phyloP scores from a whole-genome alignment of 2,329 filamentous ascomycete genomes.

The Periconia sp. region DNA sequence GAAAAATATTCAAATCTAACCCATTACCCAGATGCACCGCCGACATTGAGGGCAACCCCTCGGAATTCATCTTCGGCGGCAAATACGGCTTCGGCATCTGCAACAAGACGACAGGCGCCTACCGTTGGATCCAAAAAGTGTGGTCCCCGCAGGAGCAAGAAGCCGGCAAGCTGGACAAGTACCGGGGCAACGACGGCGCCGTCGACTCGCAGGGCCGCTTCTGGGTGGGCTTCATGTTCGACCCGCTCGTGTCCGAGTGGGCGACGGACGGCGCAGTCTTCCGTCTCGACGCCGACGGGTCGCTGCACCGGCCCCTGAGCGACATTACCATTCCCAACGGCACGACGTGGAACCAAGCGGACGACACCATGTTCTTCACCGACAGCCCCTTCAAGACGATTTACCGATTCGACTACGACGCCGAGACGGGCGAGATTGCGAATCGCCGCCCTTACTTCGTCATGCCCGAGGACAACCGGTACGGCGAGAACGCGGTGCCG shows the following conservation, averaged over 20 bases:
- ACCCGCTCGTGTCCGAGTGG: constrained; percentile 67
- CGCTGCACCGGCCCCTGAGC: constrained; percentile 65
- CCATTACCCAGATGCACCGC: constrained; percentile 71
- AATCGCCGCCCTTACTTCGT: constrained; percentile 76
- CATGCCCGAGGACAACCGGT: constrained; percentile 62
- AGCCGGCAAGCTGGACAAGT: constrained; percentile 53
- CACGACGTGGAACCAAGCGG: constrained; percentile 77
- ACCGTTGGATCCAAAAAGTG: constrained; percentile 63
- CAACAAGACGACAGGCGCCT: constrained; percentile 65
- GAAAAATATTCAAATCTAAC: background rate
- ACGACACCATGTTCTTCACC: constrained; percentile 80
- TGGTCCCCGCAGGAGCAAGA: constrained; percentile 59
- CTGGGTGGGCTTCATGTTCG: constrained; percentile 88
- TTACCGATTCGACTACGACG: constrained; percentile 75
- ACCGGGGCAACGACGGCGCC: constrained; percentile 81
- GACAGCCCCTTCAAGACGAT: constrained; percentile 76
- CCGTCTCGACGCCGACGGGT: constrained; percentile 69
- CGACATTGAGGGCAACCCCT: constrained; percentile 72
- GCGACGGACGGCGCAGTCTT: constrained; percentile 67
- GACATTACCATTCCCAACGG: constrained; percentile 82
- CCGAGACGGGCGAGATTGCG: constrained; percentile 66
- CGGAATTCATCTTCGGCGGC: constrained; percentile 76
- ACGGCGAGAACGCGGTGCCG: constrained; percentile 61
- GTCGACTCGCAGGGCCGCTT: constrained; percentile 81
- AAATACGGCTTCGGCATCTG: constrained; percentile 84